Conservation (phyloP, 805 yeast species). For the Wickerhamiella allomyrinae region DNA sequence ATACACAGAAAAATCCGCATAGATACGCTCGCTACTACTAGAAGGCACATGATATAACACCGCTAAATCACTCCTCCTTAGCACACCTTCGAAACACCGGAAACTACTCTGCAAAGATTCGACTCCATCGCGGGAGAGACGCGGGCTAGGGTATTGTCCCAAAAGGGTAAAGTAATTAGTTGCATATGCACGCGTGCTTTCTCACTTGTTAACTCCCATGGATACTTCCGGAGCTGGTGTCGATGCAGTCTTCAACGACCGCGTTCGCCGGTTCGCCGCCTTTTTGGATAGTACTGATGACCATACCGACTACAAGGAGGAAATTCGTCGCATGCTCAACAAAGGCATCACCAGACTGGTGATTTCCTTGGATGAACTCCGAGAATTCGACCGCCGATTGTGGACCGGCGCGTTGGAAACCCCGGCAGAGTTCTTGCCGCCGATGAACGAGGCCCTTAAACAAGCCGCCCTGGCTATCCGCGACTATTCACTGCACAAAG, state of each 20-base stretch:
- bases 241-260: constrained; percentile 46
- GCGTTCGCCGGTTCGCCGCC: constrained; percentile 79
- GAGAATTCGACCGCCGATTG: constrained; percentile 64
- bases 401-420: constrained; percentile 62
- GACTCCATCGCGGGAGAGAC: background rate
- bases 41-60: too few species aligned
- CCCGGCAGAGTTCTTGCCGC: constrained; percentile 80
- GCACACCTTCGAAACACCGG: too few species aligned
- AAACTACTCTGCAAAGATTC: too few species aligned
- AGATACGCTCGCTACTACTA: too few species aligned
- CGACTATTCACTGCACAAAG: constrained; percentile 41
- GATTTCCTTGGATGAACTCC: constrained; percentile 71
- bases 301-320: constrained; percentile 48
- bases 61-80: too few species aligned
- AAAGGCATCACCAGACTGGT: constrained; percentile 51
- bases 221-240: constrained; percentile 10
- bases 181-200: constrained; percentile 1
- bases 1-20: too few species aligned
- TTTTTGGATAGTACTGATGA: constrained; percentile 51
- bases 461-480: constrained; percentile 65
- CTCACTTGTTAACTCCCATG: background rate
- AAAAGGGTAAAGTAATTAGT: background rate
- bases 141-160: constrained; percentile 2
- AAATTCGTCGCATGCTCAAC: constrained; percentile 57
- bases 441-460: constrained; percentile 73